These are phyloP conservation scores for Crithidia expoeki DNA, from an alignment of 208 protist species.

Conservation along the genomic window DNA sequence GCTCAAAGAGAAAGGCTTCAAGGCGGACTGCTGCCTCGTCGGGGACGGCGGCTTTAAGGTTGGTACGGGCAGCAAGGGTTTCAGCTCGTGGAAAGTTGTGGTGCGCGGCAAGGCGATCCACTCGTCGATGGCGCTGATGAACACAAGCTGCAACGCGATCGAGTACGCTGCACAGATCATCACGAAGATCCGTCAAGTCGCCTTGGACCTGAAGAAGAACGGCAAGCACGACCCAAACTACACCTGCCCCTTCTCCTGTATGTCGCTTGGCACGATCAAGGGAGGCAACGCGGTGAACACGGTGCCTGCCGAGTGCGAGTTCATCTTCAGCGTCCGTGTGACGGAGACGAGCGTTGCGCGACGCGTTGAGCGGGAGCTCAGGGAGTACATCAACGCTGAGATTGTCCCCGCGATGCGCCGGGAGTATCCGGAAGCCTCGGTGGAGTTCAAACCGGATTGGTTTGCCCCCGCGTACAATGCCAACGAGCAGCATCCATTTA, in stretches of 20 bases:
- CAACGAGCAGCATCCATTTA: constrained; percentile 48
- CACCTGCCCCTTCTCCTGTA: constrained; percentile 32
- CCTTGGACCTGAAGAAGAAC: constrained; percentile 27
- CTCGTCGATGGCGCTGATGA: constrained; percentile 50
- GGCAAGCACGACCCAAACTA: constrained; percentile 31
- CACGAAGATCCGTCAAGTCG: constrained; percentile 38
- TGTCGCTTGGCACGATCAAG: constrained; percentile 42
- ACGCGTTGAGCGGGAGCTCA: constrained; percentile 34
- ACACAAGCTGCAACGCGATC: constrained; percentile 47
- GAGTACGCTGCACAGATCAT: constrained; percentile 52
- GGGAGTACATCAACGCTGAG: constrained; percentile 40
- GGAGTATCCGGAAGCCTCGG: constrained; percentile 40
- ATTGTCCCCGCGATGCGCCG: constrained; percentile 41
- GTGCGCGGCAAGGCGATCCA: constrained; percentile 55
- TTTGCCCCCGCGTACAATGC: constrained; percentile 35
- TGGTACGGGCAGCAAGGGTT: constrained; percentile 39
- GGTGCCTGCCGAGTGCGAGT: constrained; percentile 50
- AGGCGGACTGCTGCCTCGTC: constrained; percentile 54
- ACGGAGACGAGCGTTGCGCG: constrained; percentile 25
- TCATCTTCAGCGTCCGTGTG: constrained; percentile 47
- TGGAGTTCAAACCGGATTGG: constrained; percentile 23
- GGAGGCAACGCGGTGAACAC: constrained; percentile 57
- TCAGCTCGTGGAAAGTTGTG: constrained; percentile 32
- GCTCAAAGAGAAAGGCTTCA: constrained; percentile 37
- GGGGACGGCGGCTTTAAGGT: constrained; percentile 33